Base-by-base conservation (phyloP, 495 filamentous ascomycete genomes). In the Aspergillus sclerotioniger region DNA sequence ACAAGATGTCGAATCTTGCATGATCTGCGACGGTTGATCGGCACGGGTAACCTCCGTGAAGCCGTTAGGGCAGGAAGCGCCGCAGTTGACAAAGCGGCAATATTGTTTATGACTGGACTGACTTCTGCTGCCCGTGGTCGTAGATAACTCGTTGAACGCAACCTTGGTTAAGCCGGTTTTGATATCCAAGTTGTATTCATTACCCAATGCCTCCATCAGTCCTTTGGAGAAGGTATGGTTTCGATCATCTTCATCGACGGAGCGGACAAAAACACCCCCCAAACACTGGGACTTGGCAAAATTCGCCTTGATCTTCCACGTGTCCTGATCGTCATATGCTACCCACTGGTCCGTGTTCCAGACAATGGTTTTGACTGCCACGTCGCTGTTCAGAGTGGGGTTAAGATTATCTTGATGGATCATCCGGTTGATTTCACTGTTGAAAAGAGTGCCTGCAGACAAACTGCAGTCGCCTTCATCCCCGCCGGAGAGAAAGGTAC, bases 261-360 rank as follows among this genome's bases (percentile, higher is more conserved):
- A 70, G 77, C 75, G 80, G 3, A 78, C 63, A 72, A 80, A 72
- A 1, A 71, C 51, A 16, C 79, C 79, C 15, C 75, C 73, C 2
- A 81, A 54, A 51, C 78, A 76, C 15, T 59, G 43, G 6, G 41
- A 44, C 32, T 63, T 67, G 8, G 74, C 76, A 59, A 60, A 81
- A 6, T 76, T 60, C 15, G 57, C 67, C 60, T 82, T 82, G 46
- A 71, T 25, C 33, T 67, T 45, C 17, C 75, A 60, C 0, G 79
- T 82, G 2, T 74, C 63, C 9, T 25, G 53, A 52, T 80, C 71
- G 39, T 81, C 79, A 56, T 69, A 79, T 0, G 69, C 61, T 0
- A 79, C 64, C 72, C 79, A 79, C 54, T 82, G 74, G 35, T 80
- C 68, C 3, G 17, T 55, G 19, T 69, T 66, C 53, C 63, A 80